Base-by-base conservation (phyloP, 1,139 yeast species). In the Zygoascus meyerae region DNA sequence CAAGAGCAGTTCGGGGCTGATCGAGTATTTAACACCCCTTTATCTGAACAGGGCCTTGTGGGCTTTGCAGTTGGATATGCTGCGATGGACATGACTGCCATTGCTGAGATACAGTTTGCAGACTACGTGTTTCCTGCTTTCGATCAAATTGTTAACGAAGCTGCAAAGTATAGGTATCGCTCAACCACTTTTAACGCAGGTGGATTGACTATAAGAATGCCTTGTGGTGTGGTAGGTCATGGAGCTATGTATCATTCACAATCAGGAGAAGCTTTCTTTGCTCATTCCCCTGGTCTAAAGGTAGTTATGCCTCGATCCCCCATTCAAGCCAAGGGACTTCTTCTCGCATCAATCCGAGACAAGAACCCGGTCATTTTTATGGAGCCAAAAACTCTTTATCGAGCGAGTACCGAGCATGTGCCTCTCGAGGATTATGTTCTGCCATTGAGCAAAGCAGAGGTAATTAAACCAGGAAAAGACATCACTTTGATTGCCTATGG, bases 91-190 rank as follows among this genome's bases (percentile, higher is more conserved):
- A 58, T 57, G 46, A 65, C 68, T 5, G 69, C 67, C n/a, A 63
- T 65, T 48, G 69, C 69, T 5, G 69, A 65, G 48, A 55, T 65
- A 47, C 69, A 65, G 52, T 65, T 65, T 51, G 67, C 69, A 6
- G 69, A 65, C 46, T 65, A 65, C 45, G 69, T 65, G 9, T 65
- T 62, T 48, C 69, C 69, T 3, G 69, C 69, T 1, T 65, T 65
- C 52, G 69, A 65, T 49, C 69, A 65, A 53, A 59, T 65, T 39
- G 68, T 65, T 38, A 65, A 63, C 44, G 69, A 65, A 48, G 69
- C 69, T 3, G 67, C 69, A 14, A 65, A 64, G 50, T 62, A 61
- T 51, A 56, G 69, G 7, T 65, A 63, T 52, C 52, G 69, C 8
- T 56, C 64, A 1, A 40, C 57, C n/a, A 48, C 52, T 16, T 64